phyloP scores from a whole-genome alignment of 1,139 yeast genomes.

The Wickerhamomyces sp. region DNA sequence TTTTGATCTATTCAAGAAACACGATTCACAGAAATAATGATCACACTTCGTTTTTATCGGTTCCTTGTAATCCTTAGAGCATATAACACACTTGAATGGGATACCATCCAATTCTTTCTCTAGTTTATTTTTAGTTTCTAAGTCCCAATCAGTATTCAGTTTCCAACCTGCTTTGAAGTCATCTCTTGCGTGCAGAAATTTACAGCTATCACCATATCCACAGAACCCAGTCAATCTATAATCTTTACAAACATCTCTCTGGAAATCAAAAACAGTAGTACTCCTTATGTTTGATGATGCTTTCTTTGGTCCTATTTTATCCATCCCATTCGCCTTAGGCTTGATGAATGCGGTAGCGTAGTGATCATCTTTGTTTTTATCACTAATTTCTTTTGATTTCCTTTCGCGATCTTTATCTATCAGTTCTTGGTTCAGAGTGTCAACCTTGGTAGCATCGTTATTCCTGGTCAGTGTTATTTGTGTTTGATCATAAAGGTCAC shows the following conservation, averaged over 20 bases:
- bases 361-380: slow-evolving; percentile 10
- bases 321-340: slow-evolving; percentile 18
- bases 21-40: slow-evolving; percentile 62
- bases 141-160: slow-evolving; percentile 69
- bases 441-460: slow-evolving; percentile 32
- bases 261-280: slow-evolving; percentile 83
- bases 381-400: slow-evolving; percentile 9
- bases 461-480: slow-evolving; percentile 16
- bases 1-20: slow-evolving; percentile 51
- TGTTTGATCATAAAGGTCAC: neutral
- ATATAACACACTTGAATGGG: slow-evolving; percentile 63
- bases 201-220: slow-evolving; percentile 98
- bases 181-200: slow-evolving; percentile 85
- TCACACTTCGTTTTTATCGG: slow-evolving; percentile 64
- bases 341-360: slow-evolving; percentile 24
- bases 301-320: slow-evolving; percentile 33
- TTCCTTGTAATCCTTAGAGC: slow-evolving; percentile 48
- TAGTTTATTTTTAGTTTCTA: slow-evolving; percentile 13
- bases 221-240: slow-evolving; percentile 89
- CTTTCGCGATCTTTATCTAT: slow-evolving; percentile 18
- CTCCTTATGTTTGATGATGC: slow-evolving; percentile 47
- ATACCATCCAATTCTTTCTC: slow-evolving; percentile 28
- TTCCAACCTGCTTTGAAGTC: slow-evolving; percentile 77
- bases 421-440: slow-evolving; percentile 30
- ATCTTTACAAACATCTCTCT: slow-evolving; percentile 94